Percentiles rank a stretch among this genome's conserved stretches.
These are phyloP conservation scores for Oehlia diaphana DNA, from an alignment of 192 early-diverging fungal species.

Conservation along the genomic window DNA sequence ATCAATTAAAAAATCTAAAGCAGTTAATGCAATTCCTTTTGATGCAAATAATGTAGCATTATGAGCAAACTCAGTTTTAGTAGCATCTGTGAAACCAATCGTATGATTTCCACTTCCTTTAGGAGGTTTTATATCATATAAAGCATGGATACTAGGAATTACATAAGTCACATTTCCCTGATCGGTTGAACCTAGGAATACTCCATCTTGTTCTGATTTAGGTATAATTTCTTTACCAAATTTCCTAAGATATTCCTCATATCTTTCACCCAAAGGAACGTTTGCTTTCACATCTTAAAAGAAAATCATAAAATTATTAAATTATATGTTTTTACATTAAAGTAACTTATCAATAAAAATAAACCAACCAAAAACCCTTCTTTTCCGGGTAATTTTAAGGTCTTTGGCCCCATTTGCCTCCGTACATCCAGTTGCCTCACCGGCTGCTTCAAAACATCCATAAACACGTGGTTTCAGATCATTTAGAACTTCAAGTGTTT, in stretches of 20 bases:
- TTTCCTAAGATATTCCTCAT: too few species aligned
- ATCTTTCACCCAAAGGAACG: neutral
- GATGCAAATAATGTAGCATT: constrained; percentile 47
- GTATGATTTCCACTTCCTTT: constrained; percentile 29
- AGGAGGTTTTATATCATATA: too few species aligned
- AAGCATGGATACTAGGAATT: too few species aligned
- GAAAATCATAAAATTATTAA: constrained; percentile 21
- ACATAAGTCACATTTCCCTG: constrained; percentile 59
- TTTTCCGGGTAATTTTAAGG: constrained; percentile 50
- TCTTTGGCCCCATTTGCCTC: constrained; percentile 50
- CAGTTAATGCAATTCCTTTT: too few species aligned
- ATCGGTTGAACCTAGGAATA: constrained; percentile 59
- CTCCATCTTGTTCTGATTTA: constrained; percentile 30
- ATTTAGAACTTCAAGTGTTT: constrained; percentile 44
- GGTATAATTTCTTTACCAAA: constrained; percentile 14
- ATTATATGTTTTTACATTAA: constrained; percentile 8
- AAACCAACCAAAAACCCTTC: constrained; percentile 55
- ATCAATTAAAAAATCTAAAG: too few species aligned
- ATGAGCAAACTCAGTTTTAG: constrained; percentile 60
- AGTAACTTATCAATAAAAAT: constrained; percentile 42
- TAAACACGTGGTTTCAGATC: constrained; percentile 51
- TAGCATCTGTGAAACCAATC: constrained; percentile 57
- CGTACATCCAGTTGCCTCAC: constrained; percentile 48
- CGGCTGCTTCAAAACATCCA: constrained; percentile 61
- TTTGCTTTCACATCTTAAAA: constrained; percentile 15